Evolutionary conservation across 495 filamentous ascomycete genomes (phyloP).

Genomic region (Pseudomonodictys pantanalensis): DNA sequence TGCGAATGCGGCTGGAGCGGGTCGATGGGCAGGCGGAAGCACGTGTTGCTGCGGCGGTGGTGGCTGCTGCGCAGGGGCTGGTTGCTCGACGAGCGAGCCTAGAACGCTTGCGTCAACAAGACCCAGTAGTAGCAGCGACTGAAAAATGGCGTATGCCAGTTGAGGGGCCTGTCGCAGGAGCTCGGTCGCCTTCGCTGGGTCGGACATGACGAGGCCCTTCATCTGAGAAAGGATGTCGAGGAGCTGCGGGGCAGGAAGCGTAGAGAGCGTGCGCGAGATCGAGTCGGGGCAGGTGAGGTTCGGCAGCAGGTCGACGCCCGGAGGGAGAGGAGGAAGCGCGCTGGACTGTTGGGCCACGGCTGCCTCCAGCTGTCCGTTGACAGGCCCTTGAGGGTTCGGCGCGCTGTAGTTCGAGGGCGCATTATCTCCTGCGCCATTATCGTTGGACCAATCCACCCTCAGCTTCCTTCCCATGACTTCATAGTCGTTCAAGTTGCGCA

Average conservation of each 20-base stretch:
- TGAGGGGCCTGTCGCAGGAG: conserved; percentile 87
- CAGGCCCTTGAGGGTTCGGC: conserved; percentile 30
- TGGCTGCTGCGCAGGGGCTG: conserved; percentile 33
- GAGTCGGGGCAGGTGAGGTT: conserved; percentile 81
- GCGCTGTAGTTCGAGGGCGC: conserved; percentile 50
- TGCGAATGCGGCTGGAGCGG: conserved; percentile 17
- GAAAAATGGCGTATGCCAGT: conserved; percentile 93
- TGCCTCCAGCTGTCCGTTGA: conserved; percentile 43
- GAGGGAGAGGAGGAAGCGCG: conserved; percentile 73
- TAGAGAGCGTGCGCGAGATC: conserved; percentile 82
- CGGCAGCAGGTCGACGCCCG: conserved; percentile 76
- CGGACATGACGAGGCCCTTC: conserved; percentile 77
- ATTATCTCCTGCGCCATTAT: conserved; percentile 73
- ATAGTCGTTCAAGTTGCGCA: conserved; percentile 93
- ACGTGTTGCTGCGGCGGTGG: conserved; percentile 32
- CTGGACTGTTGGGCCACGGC: conserved; percentile 28
- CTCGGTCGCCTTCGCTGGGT: conserved; percentile 81
- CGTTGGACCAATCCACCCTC: conserved; percentile 91
- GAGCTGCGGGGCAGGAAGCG: conserved; percentile 81
- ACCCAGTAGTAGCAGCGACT: conserved; percentile 87
- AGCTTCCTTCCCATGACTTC: conserved; percentile 95
- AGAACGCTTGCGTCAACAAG: conserved; percentile 71
- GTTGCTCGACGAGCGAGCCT: conserved; percentile 56
- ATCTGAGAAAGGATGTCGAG: conserved; percentile 94
- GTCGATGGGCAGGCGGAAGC: no score